Evolutionary conservation across 2,329 filamentous ascomycete species (phyloP).

Genomic region (Cladophialophora exuberans): DNA sequence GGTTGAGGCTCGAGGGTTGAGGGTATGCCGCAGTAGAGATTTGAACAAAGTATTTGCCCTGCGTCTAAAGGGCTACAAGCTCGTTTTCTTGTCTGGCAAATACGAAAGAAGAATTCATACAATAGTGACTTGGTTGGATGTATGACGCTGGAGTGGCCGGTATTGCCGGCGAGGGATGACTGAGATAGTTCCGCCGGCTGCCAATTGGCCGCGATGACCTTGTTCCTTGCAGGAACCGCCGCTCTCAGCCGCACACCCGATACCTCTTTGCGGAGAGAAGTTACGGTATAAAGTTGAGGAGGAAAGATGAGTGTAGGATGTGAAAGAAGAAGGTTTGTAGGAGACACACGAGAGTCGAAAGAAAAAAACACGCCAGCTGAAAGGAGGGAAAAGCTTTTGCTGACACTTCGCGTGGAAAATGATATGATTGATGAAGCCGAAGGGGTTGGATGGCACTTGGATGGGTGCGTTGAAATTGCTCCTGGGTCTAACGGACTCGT

Average conservation of each 20-base stretch:
- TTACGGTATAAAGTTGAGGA: conserved; percentile 13
- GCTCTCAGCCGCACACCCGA: conserved; percentile 17
- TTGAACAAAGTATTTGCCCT: conserved; percentile 2
- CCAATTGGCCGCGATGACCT: conserved; percentile 17
- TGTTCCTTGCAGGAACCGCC: conserved; percentile 30
- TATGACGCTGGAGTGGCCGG: conserved; percentile 19
- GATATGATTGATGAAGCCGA: not conserved
- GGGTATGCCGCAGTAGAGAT: conserved; percentile 2
- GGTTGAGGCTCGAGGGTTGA: not conserved
- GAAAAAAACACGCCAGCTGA: conserved; percentile 11
- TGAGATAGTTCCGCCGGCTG: conserved; percentile 18
- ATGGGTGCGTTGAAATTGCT: conserved; percentile 4
- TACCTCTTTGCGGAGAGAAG: conserved; percentile 13
- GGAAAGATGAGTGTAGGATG: conserved; percentile 4
- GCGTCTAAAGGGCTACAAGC: not conserved
- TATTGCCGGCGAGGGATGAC: conserved; percentile 18
- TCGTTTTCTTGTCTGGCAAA: conserved; percentile 5
- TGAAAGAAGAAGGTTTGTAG: not conserved
- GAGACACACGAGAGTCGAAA: conserved; percentile 12
- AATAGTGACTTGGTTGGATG: conserved; percentile 5
- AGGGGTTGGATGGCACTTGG: not conserved
- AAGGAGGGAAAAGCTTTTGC: not conserved
- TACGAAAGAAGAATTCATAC: conserved; percentile 6
- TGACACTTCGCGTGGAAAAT: not conserved
- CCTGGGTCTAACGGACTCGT: not conserved